These are phyloP conservation scores for Phyllostachys edulis DNA, from an alignment of 176 grass and related monocot species.

Conservation along the genomic window DNA sequence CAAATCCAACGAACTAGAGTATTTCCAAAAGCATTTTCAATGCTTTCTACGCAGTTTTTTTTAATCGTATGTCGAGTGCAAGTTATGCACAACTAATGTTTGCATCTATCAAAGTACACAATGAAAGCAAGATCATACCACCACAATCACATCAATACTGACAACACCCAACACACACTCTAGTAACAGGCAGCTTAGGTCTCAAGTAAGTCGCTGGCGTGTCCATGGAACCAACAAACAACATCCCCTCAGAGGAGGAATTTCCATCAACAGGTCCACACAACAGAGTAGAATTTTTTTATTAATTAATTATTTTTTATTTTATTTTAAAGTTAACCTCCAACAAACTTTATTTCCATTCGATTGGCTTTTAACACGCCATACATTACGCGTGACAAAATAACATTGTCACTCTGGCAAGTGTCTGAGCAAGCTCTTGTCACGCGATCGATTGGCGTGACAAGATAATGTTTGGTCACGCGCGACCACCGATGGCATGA, in stretches of 20 bases:
- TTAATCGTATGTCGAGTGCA: neutral
- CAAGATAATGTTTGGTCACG: no score
- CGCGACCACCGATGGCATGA: no score
- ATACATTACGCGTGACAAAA: no score
- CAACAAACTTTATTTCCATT: no score
- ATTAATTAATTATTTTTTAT: no score
- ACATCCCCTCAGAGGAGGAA: neutral
- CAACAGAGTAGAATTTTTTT: no score
- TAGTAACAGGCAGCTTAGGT: slow-evolving; percentile 10
- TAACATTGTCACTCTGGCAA: no score
- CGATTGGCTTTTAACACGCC: no score
- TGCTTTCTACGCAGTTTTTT: neutral
- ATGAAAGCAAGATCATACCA: slow-evolving; percentile 9
- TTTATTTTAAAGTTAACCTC: no score
- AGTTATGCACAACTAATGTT: neutral
- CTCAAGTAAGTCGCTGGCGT: slow-evolving; percentile 10
- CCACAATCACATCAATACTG: neutral
- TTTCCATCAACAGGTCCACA: slow-evolving; percentile 26
- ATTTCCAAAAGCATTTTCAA: neutral
- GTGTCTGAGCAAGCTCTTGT: no score
- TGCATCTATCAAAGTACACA: neutral
- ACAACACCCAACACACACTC: neutral
- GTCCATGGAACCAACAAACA: neutral
- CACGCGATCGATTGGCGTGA: no score
- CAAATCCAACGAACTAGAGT: neutral